phyloP scores from a whole-genome alignment of 805 yeast species.

The Isabelozyma pseudorhagii region DNA sequence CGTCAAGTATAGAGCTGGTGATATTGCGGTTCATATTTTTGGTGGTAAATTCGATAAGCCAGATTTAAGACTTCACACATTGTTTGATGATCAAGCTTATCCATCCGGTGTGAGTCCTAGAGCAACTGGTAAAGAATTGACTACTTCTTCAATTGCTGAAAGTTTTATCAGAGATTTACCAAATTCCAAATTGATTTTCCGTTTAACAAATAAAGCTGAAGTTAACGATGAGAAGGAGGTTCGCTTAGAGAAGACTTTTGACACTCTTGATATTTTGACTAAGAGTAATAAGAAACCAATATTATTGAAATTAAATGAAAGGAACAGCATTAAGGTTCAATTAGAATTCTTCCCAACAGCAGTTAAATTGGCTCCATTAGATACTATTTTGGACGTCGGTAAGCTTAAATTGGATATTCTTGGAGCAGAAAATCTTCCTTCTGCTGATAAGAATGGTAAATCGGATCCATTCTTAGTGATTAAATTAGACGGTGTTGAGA shows the following conservation, averaged over 20 bases:
- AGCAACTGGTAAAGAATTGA: slow-evolving; percentile 43
- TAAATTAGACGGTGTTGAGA: slow-evolving; percentile 50
- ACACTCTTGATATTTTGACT: slow-evolving; percentile 54
- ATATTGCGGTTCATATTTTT: slow-evolving; percentile 50
- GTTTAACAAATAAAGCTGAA: slow-evolving; percentile 52
- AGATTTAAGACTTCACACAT: slow-evolving; percentile 52
- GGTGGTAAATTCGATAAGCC: slow-evolving; percentile 48
- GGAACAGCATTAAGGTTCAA: slow-evolving; percentile 42
- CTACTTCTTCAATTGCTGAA: slow-evolving; percentile 47
- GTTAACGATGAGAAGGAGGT: slow-evolving; percentile 49
- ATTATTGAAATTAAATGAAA: slow-evolving; percentile 40
- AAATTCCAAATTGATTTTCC: slow-evolving; percentile 53
- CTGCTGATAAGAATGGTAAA: slow-evolving; percentile 72
- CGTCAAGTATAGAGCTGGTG: slow-evolving; percentile 58
- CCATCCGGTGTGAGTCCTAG: slow-evolving; percentile 57
- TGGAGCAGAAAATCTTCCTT: slow-evolving; percentile 49
- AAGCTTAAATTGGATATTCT: slow-evolving; percentile 52
- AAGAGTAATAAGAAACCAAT: slow-evolving; percentile 46
- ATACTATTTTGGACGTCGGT: slow-evolving; percentile 70
- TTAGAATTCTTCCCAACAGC: slow-evolving; percentile 62
- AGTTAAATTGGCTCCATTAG: slow-evolving; percentile 51
- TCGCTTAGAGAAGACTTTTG: slow-evolving; percentile 45
- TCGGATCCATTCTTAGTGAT: slow-evolving; percentile 68
- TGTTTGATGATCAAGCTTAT: slow-evolving; percentile 61
- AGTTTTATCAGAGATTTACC: slow-evolving; percentile 70